Evolutionary conservation across 2,329 filamentous ascomycete species (phyloP), one percentile per base, ranked within the genome.

Genomic region (Triangularia setosa): DNA sequence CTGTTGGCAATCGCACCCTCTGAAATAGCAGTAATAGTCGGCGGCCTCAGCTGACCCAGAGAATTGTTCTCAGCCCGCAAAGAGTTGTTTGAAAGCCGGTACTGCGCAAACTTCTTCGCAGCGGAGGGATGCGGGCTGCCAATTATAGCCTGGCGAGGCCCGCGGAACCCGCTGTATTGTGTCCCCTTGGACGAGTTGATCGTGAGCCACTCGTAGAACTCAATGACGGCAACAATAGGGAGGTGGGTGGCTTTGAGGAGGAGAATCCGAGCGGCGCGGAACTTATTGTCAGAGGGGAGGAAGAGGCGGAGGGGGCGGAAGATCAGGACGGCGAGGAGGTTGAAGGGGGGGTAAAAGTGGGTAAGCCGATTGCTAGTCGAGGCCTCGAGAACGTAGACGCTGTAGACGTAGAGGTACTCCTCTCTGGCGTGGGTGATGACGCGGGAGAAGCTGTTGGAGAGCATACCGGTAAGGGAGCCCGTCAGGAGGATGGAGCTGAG

Each of bases 381-480:
- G 14, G 87, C 87, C 75, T 88, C 83, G 62, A 87, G 80, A 69
- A 87, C 87, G 74, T 87, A 87, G 59, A 86, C 82, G 69, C 82
- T 85, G 75, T 88, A 93, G 71, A 92, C 87, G 73, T 91, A 93
- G 33, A 93, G 81, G 72, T 93, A 93, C 75, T 94, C 91, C 72
- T 93, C 90, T 64, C 82, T 82, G 44, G 87, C 86, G 69, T 87
- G 85, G 58, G 81, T 81, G 70, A 87, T 88, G 70, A 88, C 83
- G 61, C 85, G 82, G 16, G 83, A 85, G 76, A 93, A 88, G 73
- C 87, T 91, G 78, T 92, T 92, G 72, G 87, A 90, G 64, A 93
- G 81, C 79, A 93, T 87, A 81, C 88, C 89, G 40, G 91, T 93
- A 68, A 93, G 79, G 21, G 89, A 91, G 58, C 91, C 91, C 77